Base-by-base conservation (phyloP, 208 protist genomes). In the Strigomonas oncopelti region DNA sequence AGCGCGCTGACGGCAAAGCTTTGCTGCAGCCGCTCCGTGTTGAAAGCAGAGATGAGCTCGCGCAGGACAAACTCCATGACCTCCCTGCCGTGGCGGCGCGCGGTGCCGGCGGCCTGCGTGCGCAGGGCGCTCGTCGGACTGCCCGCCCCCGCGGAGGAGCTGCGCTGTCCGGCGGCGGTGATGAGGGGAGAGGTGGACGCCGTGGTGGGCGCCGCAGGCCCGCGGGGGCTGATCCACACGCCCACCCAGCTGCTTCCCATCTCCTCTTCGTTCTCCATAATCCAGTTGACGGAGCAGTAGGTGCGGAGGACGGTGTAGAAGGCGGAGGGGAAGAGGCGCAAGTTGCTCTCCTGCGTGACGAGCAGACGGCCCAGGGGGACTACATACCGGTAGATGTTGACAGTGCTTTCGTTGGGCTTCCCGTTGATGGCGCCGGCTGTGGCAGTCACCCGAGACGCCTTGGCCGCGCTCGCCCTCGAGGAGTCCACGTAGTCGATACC, bases 161-260 rank as follows among this genome's bases (percentile, higher is more conserved):
- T 20, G 42, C 42, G 54, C 28, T 58, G 54, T 28, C 25, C 52
- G 7, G n/a, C 52, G 7, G n/a, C 45, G 14, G 14, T 52, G 45
- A 20, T 31, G 28, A 31, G 13, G 55, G 55, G 32, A 34, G 29
- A 24, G 57, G 57, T 1, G 57, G 36, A 16, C 9, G 57, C 20
- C 29, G 57, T 16, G 57, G 36, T 3, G 31, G 36, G 31, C 20
- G 29, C 29, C 31, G 32, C 27, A 14, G 32, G 57, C 32, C 57
- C n/a, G 57, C 38, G 25, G 29, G 57, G 57, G 57, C 31, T 46
- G 16, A 64, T 52, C 60, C 60, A 64, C 27, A 64, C 60, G 16
- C 60, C 60, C 5, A 64, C n/a, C 29, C 36, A 64, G 22, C 28
- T 57, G 18, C n/a, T 27, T n/a, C 48, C 42, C 32, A 53, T 31